These are phyloP conservation scores for Mycosphaerella sp. DNA, from an alignment of 2,329 filamentous ascomycete genomes.

Conservation along the genomic window DNA sequence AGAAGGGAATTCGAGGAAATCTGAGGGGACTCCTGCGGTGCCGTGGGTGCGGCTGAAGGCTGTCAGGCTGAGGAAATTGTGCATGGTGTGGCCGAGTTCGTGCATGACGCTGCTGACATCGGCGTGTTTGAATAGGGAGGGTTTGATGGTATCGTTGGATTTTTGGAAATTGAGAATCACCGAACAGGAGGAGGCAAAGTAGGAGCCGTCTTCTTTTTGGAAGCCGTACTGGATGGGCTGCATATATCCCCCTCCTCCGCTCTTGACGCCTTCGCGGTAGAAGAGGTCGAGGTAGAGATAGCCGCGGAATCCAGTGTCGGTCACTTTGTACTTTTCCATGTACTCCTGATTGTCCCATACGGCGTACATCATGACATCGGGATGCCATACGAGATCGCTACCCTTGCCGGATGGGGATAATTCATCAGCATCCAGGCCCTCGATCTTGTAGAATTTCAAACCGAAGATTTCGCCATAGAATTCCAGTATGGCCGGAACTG, in stretches of 20 bases:
- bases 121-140: no score
- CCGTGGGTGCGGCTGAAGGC: background rate
- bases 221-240: no score
- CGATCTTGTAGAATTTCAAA: background rate
- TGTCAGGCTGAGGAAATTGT: background rate
- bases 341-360: conserved; percentile 2
- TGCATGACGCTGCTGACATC: no score
- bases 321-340: background rate
- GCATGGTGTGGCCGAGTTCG: no score
- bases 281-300: conserved; percentile 7
- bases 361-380: background rate
- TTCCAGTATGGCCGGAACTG: no score
- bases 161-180: no score
- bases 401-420: background rate
- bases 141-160: no score
- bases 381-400: conserved; percentile 2
- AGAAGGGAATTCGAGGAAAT: conserved; percentile 1
- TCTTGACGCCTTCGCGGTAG: background rate
- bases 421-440: conserved; percentile 1
- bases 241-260: background rate
- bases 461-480: conserved; percentile 1
- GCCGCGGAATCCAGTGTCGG: background rate
- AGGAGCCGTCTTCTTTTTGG: no score
- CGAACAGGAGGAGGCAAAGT: no score
- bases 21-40: background rate